Base-by-base conservation (phyloP, 371 early-diverging fungal species). In the Lichtheimia corymbifera region DNA sequence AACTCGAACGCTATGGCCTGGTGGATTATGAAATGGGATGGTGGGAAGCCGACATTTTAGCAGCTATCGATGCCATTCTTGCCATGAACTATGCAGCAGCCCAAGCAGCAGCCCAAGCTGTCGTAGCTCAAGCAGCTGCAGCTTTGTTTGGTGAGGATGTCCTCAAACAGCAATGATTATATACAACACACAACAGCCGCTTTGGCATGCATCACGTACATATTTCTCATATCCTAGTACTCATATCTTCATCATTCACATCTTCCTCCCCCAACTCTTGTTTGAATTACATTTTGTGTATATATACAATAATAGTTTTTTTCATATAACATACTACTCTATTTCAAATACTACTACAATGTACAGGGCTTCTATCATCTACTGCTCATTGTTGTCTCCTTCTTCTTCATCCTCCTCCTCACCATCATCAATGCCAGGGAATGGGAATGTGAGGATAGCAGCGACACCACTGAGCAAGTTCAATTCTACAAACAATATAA, bases 381-480 rank as follows among this genome's bases (percentile, higher is more conserved):
- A n/a, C 44, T n/a, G 40, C 27, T 43, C 49, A 54, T 30, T 51
- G 9, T 66, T 56, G 4, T 63, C 59, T 20, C 30, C 58, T n/a
- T 54, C 57, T 14, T 60, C 65, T 12, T 67, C 65, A 24, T 78
- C 77, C n/a, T 76, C 71, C 1, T 82, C 80, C n/a, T 82, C 82
- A 9, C 82, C 79, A 6, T 83, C 79, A 6, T 89, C 89, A 47
- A 89, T 74, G 50, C 87, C 88, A 13, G 88, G 88, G 42, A 87
- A 52, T 17, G 93, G 93, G 53, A 89, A 98, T 49, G 83, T 91
- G 28, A 97, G 81, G 28, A 95, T 93, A 4, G 97, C 96, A 0
- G 99, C 99, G 4, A 97, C 91, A 41, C 99, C 99, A 9, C 95
- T 90, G 44, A 98, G 76, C 73, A 95, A 92, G 62, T 87, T 87